Conservation (phyloP, 257 asterid species). For the Solanum dulcamara region DNA sequence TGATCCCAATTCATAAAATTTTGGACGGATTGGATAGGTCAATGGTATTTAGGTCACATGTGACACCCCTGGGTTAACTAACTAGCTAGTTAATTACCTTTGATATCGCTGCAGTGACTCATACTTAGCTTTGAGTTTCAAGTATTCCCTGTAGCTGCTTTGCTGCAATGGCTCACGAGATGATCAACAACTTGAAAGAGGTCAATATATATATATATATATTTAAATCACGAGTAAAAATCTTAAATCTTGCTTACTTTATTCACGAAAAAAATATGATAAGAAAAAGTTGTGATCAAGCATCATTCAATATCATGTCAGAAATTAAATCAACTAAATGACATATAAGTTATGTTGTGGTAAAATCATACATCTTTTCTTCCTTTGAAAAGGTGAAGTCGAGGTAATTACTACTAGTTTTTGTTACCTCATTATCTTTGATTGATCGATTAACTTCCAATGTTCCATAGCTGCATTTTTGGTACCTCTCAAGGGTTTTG, state of each 20-base stretch:
- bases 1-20: neutral
- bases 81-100: constrained; percentile 32
- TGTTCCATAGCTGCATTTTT: constrained; percentile 80
- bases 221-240: too few species aligned
- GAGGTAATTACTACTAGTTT: neutral
- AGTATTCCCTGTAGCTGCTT: constrained; percentile 79
- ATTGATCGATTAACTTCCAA: constrained; percentile 52
- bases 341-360: neutral
- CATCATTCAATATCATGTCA: neutral
- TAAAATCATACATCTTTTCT: neutral
- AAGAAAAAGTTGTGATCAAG: neutral
- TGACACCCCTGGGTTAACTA: neutral
- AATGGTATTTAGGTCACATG: neutral
- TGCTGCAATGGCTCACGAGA: constrained; percentile 24
- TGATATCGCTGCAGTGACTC: constrained; percentile 88
- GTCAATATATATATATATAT: neutral
- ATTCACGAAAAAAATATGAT: neutral
- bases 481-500: constrained; percentile 90
- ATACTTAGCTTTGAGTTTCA: constrained; percentile 62
- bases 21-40: neutral
- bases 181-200: neutral
- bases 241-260: neutral
- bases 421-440: constrained; percentile 58
- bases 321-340: neutral
- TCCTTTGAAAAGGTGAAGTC: neutral